Percentiles rank a stretch among this genome's conserved stretches.
Evolutionary conservation across 1,284 basidiomycete species (phyloP).

Genomic region (Hymenochaete sp.): DNA sequence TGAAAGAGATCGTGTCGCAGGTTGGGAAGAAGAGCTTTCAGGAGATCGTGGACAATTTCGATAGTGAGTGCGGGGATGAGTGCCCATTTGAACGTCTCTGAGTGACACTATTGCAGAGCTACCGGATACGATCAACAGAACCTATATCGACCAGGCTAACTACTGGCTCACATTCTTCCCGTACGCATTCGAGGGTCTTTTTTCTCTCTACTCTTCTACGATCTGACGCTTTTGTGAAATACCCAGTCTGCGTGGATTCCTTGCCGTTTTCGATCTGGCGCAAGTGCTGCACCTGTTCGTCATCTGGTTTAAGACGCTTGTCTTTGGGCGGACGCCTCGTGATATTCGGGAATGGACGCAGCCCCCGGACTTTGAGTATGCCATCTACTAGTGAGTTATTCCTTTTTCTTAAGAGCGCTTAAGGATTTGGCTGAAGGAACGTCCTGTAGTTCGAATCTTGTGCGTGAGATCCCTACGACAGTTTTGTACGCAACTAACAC

Average conservation of each 20-base stretch:
- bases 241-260: constrained; percentile 89
- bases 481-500: not conserved
- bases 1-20: constrained; percentile 57
- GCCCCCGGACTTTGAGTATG: constrained; percentile 87
- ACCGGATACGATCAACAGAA: constrained; percentile 63
- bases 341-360: constrained; percentile 96
- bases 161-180: constrained; percentile 97
- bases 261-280: constrained; percentile 90
- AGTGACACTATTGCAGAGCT: constrained; percentile 39
- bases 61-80: constrained; percentile 38
- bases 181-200: constrained; percentile 33
- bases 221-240: constrained; percentile 8
- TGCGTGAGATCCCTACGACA: constrained; percentile 26
- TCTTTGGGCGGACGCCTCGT: constrained; percentile 89
- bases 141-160: constrained; percentile 76
- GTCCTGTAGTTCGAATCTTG: constrained; percentile 52
- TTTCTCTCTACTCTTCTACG: not conserved
- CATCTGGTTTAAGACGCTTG: constrained; percentile 72
- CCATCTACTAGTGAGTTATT: constrained; percentile 72
- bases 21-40: constrained; percentile 62
- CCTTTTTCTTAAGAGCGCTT: not conserved
- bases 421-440: not conserved
- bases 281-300: constrained; percentile 88
- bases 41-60: constrained; percentile 58
- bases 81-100: not conserved